phyloP scores from a whole-genome alignment of 495 filamentous ascomycete genomes.

The Hapsidospora chrysogenum region DNA sequence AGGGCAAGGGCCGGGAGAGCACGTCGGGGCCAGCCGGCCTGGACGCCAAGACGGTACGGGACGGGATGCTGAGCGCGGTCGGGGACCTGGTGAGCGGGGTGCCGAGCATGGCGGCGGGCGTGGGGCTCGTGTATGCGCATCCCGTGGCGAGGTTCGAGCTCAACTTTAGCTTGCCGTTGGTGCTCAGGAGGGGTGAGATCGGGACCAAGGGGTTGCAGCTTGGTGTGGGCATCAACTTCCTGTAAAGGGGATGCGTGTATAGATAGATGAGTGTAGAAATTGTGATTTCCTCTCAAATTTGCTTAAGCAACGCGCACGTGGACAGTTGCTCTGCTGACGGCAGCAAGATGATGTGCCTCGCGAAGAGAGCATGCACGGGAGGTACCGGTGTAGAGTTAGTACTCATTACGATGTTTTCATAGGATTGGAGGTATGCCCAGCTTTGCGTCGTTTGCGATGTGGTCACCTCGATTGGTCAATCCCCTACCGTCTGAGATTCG shows the following conservation, averaged over 20 bases:
- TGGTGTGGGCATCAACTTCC: constrained; percentile 84
- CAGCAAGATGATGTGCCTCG: too few species aligned
- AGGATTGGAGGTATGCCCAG: too few species aligned
- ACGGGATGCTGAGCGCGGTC: constrained; percentile 34
- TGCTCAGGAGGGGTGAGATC: constrained; percentile 65
- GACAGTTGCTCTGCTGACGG: too few species aligned
- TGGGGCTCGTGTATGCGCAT: constrained; percentile 88
- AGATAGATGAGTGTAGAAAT: too few species aligned
- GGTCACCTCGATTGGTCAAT: too few species aligned
- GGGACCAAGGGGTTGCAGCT: constrained; percentile 81
- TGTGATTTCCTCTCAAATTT: too few species aligned
- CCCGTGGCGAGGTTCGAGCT: constrained; percentile 84
- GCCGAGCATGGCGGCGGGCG: constrained; percentile 72
- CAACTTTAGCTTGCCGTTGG: constrained; percentile 81
- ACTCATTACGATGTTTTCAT: too few species aligned
- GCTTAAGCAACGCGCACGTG: too few species aligned
- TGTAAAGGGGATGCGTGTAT: constrained; percentile 33
- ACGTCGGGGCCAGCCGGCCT: constrained; percentile 12
- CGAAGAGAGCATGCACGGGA: too few species aligned
- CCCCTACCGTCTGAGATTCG: too few species aligned
- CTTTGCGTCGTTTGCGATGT: too few species aligned
- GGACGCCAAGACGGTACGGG: constrained; percentile 26
- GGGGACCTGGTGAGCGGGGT: constrained; percentile 53
- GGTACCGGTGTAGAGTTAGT: too few species aligned
- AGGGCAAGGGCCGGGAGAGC: constrained; percentile 22